Percentiles rank a stretch among this genome's conserved stretches.
Evolutionary conservation across 768 basidiomycete species (phyloP).

Genomic region (Macrolepiota albuminosa): DNA sequence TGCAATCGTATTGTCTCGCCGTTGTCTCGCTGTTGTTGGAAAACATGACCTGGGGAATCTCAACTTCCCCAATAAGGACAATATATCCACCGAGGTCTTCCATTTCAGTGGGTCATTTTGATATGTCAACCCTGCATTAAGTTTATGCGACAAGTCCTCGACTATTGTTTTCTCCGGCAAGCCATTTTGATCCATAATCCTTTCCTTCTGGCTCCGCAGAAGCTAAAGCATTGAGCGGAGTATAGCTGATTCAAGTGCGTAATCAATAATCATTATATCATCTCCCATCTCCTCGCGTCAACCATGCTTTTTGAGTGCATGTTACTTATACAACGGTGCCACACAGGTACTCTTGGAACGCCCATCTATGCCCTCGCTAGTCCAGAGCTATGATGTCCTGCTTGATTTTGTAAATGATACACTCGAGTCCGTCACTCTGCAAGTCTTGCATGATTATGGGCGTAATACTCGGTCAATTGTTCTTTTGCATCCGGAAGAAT

Average conservation of each 20-base stretch:
- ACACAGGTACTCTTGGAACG: slow-evolving; percentile 8
- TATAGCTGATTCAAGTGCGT: slow-evolving; percentile 10
- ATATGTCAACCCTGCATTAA: slow-evolving; percentile 7
- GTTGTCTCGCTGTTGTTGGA: background rate
- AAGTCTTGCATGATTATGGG: slow-evolving; percentile 62
- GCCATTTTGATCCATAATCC: slow-evolving; percentile 3
- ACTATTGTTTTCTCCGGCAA: slow-evolving; percentile 8
- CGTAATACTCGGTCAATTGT: slow-evolving; percentile 48
- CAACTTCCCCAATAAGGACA: background rate
- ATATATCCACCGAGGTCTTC: slow-evolving; percentile 6
- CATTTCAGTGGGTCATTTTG: slow-evolving; percentile 5
- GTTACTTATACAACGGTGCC: slow-evolving; percentile 7
- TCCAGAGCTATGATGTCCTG: slow-evolving; percentile 58
- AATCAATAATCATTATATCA: background rate
- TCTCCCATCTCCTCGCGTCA: slow-evolving; percentile 10
- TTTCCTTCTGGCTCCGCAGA: slow-evolving; percentile 4
- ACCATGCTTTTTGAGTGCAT: slow-evolving; percentile 5
- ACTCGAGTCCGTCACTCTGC: slow-evolving; percentile 56
- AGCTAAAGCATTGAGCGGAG: slow-evolving; percentile 2
- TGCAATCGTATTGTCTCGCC: background rate
- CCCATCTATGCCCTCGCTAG: slow-evolving; percentile 50
- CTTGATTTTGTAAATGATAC: slow-evolving; percentile 72
- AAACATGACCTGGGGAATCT: background rate
- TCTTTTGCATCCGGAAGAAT: slow-evolving; percentile 57
- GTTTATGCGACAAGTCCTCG: slow-evolving; percentile 1